Conservation (phyloP, 1,139 yeast genomes). For the Hyphopichia fennica region DNA sequence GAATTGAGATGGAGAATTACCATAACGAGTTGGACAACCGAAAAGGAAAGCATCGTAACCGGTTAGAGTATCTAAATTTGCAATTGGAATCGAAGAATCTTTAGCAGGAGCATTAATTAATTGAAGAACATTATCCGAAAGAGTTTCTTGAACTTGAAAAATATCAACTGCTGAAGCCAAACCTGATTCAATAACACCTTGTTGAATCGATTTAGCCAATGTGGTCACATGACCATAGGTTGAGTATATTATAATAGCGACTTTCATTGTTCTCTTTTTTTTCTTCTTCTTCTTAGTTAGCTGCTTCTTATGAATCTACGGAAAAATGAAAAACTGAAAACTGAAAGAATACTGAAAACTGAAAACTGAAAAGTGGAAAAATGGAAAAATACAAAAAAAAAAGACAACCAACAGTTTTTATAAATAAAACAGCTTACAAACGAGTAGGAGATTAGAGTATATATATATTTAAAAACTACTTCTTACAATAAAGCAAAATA, state of each 20-base stretch:
- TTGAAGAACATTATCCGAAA: constrained; percentile 39
- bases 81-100: constrained; percentile 37
- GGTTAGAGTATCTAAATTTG: constrained; percentile 35
- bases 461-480: too few species aligned
- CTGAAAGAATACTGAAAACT: too few species aligned
- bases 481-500: too few species aligned
- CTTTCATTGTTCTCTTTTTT: too few species aligned
- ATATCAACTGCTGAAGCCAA: constrained; percentile 32
- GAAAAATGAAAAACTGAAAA: not conserved
- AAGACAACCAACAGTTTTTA: too few species aligned
- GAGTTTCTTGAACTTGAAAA: constrained; percentile 53
- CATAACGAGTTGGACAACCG: constrained; percentile 55
- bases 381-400: too few species aligned
- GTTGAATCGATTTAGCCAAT: constrained; percentile 46
- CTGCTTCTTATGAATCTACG: constrained; percentile 2
- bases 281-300: not conserved
- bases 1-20: constrained; percentile 48
- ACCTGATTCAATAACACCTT: constrained; percentile 43
- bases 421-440: too few species aligned
- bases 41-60: constrained; percentile 49
- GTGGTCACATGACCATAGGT: constrained; percentile 60
- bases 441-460: too few species aligned
- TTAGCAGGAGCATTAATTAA: constrained; percentile 46
- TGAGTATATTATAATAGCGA: constrained; percentile 59
- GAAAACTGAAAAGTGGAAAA: too few species aligned